A percentile compares a stretch with the other conserved stretches of the same genome.
Evolutionary conservation across 192 early-diverging fungal genomes (phyloP).

Genomic region (Radiomyces spectabilis): DNA sequence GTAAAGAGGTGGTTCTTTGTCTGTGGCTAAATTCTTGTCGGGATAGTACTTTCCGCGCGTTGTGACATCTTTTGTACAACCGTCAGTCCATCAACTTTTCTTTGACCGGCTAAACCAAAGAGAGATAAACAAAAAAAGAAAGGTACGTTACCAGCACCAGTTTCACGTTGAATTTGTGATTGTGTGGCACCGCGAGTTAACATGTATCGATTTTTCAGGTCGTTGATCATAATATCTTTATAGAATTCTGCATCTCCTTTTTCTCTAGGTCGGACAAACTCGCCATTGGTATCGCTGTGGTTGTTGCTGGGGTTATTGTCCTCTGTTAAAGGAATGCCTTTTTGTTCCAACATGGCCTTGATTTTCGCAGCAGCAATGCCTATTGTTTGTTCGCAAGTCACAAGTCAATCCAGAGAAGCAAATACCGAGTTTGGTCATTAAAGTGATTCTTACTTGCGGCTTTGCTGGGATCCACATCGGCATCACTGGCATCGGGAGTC

Average conservation of each 20-base stretch:
- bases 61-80: constrained; percentile 44
- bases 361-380: constrained; percentile 45
- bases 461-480: constrained; percentile 13
- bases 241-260: constrained; percentile 39
- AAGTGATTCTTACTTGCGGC: constrained; percentile 21
- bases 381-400: too few relatives aligned
- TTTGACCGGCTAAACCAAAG: neutral
- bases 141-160: constrained; percentile 50
- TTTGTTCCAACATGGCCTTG: constrained; percentile 43
- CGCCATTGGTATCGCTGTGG: too few relatives aligned
- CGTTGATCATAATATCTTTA: constrained; percentile 73
- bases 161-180: constrained; percentile 64
- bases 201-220: constrained; percentile 69
- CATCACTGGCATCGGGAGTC: neutral
- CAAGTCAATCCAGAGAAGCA: too few relatives aligned
- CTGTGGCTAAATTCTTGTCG: constrained; percentile 62
- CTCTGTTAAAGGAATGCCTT: constrained; percentile 35
- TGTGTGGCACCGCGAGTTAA: constrained; percentile 76
- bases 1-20: constrained; percentile 71
- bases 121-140: neutral
- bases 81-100: neutral
- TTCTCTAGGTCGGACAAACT: too few relatives aligned
- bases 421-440: too few relatives aligned
- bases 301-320: constrained; percentile 2
- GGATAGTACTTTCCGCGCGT: constrained; percentile 82